Evolutionary conservation across 106 monocot genomes (phyloP), one percentile per base, ranked within the genome.

Genomic region (Xerophyta viscosa): DNA sequence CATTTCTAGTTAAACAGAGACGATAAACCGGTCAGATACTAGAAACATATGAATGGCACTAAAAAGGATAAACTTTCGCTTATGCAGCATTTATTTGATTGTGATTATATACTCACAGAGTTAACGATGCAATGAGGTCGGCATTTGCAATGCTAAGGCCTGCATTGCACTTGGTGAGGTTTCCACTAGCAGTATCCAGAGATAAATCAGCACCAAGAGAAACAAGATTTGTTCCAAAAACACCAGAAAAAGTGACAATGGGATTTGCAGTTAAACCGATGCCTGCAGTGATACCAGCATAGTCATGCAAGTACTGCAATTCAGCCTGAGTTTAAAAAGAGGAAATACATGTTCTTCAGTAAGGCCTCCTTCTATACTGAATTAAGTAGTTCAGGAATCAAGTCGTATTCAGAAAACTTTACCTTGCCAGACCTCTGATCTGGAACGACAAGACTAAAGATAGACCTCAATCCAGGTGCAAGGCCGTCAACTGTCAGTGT

Each of bases 361-460:
- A n/a, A n/a, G n/a, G n/a, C n/a, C n/a, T n/a, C n/a, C n/a, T n/a
- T n/a, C n/a, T n/a, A n/a, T n/a, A n/a, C n/a, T n/a, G n/a, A n/a
- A n/a, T n/a, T n/a, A n/a, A n/a, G n/a, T n/a, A n/a, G n/a, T n/a
- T n/a, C n/a, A n/a, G n/a, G n/a, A n/a, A n/a, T n/a, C n/a, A n/a
- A n/a, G n/a, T n/a, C n/a, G n/a, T n/a, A n/a, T n/a, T n/a, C n/a
- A n/a, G n/a, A n/a, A n/a, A n/a, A n/a, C n/a, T n/a, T n/a, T 48
- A 94, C 94, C 84, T 94, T 94, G 20, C 77, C 84, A 62, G 94
- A 89, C 60, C 52, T 81, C 60, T 84, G 84, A 29, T 88, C 94
- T 15, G 88, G 88, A 24, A 88, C 71, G 62, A 82, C 88, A 63
- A 76, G 76, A 50, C 82, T 76, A 60, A 79, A 46, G 20, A 88